Conservation (phyloP, 1,284 basidiomycete species). For the Gymnopus androsaceus region DNA sequence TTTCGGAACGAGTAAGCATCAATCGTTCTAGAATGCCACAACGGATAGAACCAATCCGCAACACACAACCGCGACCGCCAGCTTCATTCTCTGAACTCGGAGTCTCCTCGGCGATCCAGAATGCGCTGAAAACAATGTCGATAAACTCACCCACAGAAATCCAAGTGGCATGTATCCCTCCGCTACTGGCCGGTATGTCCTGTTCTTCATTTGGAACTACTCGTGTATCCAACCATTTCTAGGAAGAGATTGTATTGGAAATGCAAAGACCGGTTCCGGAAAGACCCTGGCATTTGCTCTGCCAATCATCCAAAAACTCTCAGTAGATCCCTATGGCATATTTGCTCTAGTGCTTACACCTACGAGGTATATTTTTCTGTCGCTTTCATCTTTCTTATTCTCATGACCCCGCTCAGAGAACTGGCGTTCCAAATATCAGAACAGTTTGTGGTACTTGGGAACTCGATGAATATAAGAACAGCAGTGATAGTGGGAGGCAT, state of each 20-base stretch:
- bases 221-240: not conserved
- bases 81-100: slow-evolving; percentile 73
- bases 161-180: slow-evolving; percentile 88
- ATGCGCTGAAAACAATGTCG: slow-evolving; percentile 79
- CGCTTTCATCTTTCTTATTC: slow-evolving; percentile 8
- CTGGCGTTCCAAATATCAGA: slow-evolving; percentile 96
- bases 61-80: slow-evolving; percentile 6
- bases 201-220: not conserved
- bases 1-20: not conserved
- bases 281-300: slow-evolving; percentile 98
- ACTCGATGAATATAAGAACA: slow-evolving; percentile 78
- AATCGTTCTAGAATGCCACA: not conserved
- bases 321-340: slow-evolving; percentile 89
- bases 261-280: slow-evolving; percentile 96
- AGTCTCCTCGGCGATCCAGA: slow-evolving; percentile 70
- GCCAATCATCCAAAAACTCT: slow-evolving; percentile 90
- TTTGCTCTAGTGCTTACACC: slow-evolving; percentile 94
- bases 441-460: slow-evolving; percentile 92
- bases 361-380: slow-evolving; percentile 64
- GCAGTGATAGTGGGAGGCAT: slow-evolving; percentile 95
- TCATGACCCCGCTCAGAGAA: slow-evolving; percentile 59
- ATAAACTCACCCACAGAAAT: slow-evolving; percentile 89
- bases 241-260: slow-evolving; percentile 94
- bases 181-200: slow-evolving; percentile 71
- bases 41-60: not conserved